Base-by-base conservation (phyloP, 2,329 filamentous ascomycete species). In the Aspergillus ochraceus region DNA sequence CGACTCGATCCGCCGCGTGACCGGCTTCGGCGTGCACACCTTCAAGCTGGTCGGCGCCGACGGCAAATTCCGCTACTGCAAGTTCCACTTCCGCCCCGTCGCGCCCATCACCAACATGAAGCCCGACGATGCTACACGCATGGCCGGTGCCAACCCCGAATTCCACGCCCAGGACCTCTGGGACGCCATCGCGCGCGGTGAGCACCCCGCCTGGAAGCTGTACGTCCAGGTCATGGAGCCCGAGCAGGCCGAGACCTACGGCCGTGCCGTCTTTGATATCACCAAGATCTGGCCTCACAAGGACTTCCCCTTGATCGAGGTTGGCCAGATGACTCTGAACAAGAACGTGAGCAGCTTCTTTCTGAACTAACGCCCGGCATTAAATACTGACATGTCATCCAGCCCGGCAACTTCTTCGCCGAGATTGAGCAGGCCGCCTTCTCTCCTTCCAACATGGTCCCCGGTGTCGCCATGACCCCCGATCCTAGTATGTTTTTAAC, bases 381-480 rank as follows among this genome's bases (percentile, higher is more conserved):
- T 55, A 47, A 14, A 20, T 60, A 49, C 53, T 64, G 47, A 65
- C 47, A 11, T 12, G 51, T 4, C 59, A n/a, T 4, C 6, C 32
- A 67, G 69, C 66, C 80, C 0, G 73, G 79, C 52, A 88, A 89
- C 71, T 89, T 87, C 73, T 88, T 88, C 64, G 79, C 81, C 47
- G 87, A 90, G 64, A 83, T 89, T 50, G 88, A 90, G 72, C 87
- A 90, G 74, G 83, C 84, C 0, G 85, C 86, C 1, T 90, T 90
- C 68, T 86, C 84, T 0, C 88, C 88, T 0, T 83, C 83, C 1
- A 86, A 84, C 64, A 76, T 90, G 70, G 84, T 88, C 0, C 86
- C 86, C 0, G 88, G 88, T 1, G 80, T 88, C 52, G 86, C 82
- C 59, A 82, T 85, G 1, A 84, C 83, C 0, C 83, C 85, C 5